Evolutionary conservation across 257 asterid genomes (phyloP).

Genomic region (Paulownia fortunei): DNA sequence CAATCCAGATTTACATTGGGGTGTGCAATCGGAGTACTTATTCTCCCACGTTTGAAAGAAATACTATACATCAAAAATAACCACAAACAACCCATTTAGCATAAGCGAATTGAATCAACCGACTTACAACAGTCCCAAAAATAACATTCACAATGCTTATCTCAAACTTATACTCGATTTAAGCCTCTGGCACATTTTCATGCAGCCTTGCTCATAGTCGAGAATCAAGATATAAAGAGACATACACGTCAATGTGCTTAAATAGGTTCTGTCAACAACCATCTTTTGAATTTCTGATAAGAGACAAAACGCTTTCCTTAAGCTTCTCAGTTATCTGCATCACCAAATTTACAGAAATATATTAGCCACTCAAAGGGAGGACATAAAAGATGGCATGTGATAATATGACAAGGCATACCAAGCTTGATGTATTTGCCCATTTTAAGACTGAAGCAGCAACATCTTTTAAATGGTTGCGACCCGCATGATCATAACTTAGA

Average conservation of each 20-base stretch:
- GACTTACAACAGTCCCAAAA: conserved; percentile 5
- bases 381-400: conserved; percentile 12
- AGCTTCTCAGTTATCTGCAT: conserved; percentile 67
- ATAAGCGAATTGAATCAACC: neutral
- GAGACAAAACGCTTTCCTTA: conserved; percentile 55
- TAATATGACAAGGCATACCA: conserved; percentile 48
- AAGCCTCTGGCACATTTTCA: no score
- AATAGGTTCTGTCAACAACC: conserved; percentile 41
- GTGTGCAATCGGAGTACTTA: conserved; percentile 2
- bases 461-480: conserved; percentile 62
- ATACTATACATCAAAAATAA: conserved; percentile 25
- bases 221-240: conserved; percentile 1
- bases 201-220: conserved; percentile 11
- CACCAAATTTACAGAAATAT: conserved; percentile 20
- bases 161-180: no score
- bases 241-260: conserved; percentile 28
- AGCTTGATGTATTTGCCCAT: conserved; percentile 70
- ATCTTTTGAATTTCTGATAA: conserved; percentile 49
- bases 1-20: neutral
- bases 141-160: neutral
- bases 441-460: conserved; percentile 63
- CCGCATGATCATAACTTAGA: conserved; percentile 54
- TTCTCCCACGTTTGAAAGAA: neutral
- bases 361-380: neutral
- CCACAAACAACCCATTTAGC: conserved; percentile 5